These are phyloP conservation scores for Zostera marina DNA, from an alignment of 116 monocot genomes.

Conservation along the genomic window DNA sequence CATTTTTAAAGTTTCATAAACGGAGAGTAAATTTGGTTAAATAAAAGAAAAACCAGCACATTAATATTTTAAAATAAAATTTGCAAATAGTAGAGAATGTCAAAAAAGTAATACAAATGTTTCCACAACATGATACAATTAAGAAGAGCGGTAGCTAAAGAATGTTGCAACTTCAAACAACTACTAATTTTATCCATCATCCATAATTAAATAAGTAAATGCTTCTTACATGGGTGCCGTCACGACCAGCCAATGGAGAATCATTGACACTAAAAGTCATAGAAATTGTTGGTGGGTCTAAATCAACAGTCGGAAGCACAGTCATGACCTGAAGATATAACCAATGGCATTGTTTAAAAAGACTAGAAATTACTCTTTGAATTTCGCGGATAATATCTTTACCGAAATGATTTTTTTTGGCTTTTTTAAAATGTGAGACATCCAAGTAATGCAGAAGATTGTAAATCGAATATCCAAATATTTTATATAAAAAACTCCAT, in stretches of 20 bases:
- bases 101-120: too few relatives aligned
- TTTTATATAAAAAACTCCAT: too few relatives aligned
- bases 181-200: not conserved
- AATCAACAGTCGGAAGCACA: constrained; percentile 74
- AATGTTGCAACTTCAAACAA: not conserved
- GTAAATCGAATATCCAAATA: too few relatives aligned
- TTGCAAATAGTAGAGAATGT: too few relatives aligned
- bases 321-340: constrained; percentile 35
- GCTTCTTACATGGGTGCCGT: constrained; percentile 87
- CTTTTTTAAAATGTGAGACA: too few relatives aligned
- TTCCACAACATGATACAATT: not conserved
- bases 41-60: too few relatives aligned
- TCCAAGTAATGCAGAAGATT: too few relatives aligned
- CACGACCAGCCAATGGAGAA: constrained; percentile 89
- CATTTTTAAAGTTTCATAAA: too few relatives aligned
- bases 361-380: not conserved
- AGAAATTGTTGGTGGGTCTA: constrained; percentile 97
- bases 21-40: too few relatives aligned
- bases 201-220: not conserved
- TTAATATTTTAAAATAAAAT: too few relatives aligned
- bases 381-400: not conserved
- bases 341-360: not conserved
- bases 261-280: constrained; percentile 99
- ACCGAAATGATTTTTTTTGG: too few relatives aligned
- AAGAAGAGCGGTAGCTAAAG: not conserved